Evolutionary conservation across 2,329 filamentous ascomycete genomes (phyloP).

Genomic region (Fusarium tanahbumbuense): DNA sequence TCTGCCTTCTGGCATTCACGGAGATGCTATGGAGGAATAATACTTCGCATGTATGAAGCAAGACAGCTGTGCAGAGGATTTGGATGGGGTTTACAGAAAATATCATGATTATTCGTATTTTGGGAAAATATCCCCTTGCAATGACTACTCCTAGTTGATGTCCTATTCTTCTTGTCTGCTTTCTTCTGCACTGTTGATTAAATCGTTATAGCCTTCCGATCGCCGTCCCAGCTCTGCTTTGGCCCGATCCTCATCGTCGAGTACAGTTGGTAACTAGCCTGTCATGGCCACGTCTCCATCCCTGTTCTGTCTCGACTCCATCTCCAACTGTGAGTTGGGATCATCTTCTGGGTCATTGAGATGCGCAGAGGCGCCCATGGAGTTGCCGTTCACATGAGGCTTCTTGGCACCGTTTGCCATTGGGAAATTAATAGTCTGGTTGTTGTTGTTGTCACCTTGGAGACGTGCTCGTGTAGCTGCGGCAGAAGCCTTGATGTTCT

Average conservation of each 20-base stretch:
- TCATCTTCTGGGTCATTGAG: constrained; percentile 52
- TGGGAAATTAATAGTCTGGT: constrained; percentile 36
- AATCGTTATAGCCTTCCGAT: background rate
- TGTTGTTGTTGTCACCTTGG: constrained; percentile 54
- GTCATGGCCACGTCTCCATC: constrained; percentile 71
- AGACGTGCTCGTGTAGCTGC: constrained; percentile 61
- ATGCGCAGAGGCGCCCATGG: constrained; percentile 36
- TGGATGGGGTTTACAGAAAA: constrained; percentile 25
- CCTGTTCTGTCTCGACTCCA: constrained; percentile 62
- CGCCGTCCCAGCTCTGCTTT: background rate
- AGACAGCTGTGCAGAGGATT: constrained; percentile 5
- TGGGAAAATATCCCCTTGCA: constrained; percentile 19
- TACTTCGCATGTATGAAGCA: constrained; percentile 6
- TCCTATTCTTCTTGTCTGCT: background rate
- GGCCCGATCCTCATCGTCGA: background rate
- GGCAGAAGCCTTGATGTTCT: constrained; percentile 76
- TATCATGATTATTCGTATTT: constrained; percentile 25
- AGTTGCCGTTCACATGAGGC: constrained; percentile 48
- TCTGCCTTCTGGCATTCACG: constrained; percentile 76
- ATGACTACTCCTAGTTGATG: constrained; percentile 2
- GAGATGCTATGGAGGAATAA: constrained; percentile 71
- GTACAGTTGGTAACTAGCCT: constrained; percentile 54
- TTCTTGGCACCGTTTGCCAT: constrained; percentile 47
- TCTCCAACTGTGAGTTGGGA: constrained; percentile 65
- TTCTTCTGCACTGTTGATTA: background rate